phyloP scores from a whole-genome alignment of 2,329 filamentous ascomycete genomes.

The Chaetomium sp. region DNA sequence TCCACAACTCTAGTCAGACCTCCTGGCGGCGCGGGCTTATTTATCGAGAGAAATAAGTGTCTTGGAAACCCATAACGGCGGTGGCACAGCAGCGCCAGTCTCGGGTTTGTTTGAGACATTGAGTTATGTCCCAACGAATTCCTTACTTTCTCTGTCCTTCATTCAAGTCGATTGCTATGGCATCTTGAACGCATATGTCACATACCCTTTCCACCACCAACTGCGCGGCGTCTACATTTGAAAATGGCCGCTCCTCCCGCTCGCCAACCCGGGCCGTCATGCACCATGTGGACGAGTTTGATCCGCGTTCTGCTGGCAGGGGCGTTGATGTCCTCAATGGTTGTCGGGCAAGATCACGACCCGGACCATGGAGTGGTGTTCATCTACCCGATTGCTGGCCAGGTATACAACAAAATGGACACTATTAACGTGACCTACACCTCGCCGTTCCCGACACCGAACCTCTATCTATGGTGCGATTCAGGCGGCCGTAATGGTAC shows the following conservation, averaged over 20 bases:
- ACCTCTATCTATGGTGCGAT: constrained; percentile 11
- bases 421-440: constrained; percentile 27
- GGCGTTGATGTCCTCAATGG: neutral
- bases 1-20: neutral
- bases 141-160: too few relatives aligned
- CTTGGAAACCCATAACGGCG: neutral
- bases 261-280: neutral
- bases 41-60: neutral
- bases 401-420: constrained; percentile 23
- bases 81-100: neutral
- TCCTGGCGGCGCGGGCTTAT: neutral
- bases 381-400: constrained; percentile 22
- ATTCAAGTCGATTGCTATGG: neutral
- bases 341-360: constrained; percentile 1
- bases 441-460: constrained; percentile 24
- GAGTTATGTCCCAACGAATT: neutral
- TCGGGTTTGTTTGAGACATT: neutral
- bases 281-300: neutral
- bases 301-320: neutral
- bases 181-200: neutral
- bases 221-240: neutral
- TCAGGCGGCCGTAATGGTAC: neutral
- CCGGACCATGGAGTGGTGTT: constrained; percentile 23
- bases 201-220: neutral
- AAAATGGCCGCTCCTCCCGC: neutral